phyloP scores from a whole-genome alignment of 495 filamentous ascomycete genomes.

The Hypoxylon fuscum region DNA sequence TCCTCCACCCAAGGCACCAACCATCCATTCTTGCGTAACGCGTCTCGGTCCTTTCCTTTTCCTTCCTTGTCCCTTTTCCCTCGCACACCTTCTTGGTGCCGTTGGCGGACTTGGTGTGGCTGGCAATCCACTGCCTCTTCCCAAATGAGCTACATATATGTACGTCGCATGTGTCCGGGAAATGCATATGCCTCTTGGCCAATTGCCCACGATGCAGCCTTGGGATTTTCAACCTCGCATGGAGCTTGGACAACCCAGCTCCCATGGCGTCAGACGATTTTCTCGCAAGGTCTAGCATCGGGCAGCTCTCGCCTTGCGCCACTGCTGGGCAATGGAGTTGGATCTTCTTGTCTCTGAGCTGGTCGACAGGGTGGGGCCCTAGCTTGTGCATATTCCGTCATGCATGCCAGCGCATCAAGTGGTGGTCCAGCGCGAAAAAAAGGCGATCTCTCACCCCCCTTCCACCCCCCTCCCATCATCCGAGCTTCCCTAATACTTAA shows the following conservation, averaged over 20 bases:
- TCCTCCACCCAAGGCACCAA: constrained; percentile 43
- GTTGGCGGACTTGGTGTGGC: constrained; percentile 41
- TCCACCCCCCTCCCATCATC: constrained; percentile 48
- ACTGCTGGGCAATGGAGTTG: constrained; percentile 45
- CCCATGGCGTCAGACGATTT: constrained; percentile 23
- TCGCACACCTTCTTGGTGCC: constrained; percentile 40
- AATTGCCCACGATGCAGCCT: constrained; percentile 44
- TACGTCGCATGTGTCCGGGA: constrained; percentile 40
- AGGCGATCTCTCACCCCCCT: constrained; percentile 50
- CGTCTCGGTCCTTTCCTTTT: constrained; percentile 48
- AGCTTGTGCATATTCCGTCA: constrained; percentile 65
- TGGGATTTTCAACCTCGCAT: constrained; percentile 32
- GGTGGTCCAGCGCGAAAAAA: constrained; percentile 57
- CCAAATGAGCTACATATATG: constrained; percentile 43
- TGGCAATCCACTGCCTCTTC: constrained; percentile 36
- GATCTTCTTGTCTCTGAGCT: constrained; percentile 47
- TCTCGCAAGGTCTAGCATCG: constrained; percentile 40
- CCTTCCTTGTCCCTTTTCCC: constrained; percentile 45
- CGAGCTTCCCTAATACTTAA: constrained; percentile 49
- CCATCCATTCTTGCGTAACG: constrained; percentile 47
- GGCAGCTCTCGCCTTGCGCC: constrained; percentile 48
- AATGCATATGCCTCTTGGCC: constrained; percentile 42
- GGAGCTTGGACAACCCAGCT: constrained; percentile 36
- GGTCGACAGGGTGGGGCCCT: constrained; percentile 57
- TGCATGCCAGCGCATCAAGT: constrained; percentile 68